Percentiles rank a stretch among this genome's conserved stretches.
These are phyloP conservation scores for Maudiozyma turicensis DNA, from an alignment of 805 yeast species.

Conservation along the genomic window DNA sequence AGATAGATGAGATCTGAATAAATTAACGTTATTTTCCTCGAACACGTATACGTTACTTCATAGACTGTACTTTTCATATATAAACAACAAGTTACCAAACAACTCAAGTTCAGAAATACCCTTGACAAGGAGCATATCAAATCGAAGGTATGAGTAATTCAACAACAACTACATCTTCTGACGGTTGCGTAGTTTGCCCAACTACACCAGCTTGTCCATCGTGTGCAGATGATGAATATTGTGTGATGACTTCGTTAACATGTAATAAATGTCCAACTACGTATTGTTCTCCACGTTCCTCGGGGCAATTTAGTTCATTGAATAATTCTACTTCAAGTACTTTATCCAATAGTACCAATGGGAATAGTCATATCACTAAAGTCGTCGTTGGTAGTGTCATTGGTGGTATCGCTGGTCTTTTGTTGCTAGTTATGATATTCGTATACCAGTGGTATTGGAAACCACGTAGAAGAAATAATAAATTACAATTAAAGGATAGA, in stretches of 20 bases:
- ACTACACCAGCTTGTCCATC: slow-evolving; percentile 40
- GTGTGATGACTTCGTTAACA: slow-evolving; percentile 46
- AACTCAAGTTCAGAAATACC: background rate
- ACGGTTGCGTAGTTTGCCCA: slow-evolving; percentile 36
- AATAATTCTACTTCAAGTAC: slow-evolving; percentile 10
- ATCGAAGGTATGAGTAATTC: slow-evolving; percentile 1
- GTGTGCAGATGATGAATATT: slow-evolving; percentile 44
- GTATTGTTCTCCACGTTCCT: slow-evolving; percentile 34
- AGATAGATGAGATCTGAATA: no score
- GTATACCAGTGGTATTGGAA: slow-evolving; percentile 37
- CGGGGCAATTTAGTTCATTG: slow-evolving; percentile 7
- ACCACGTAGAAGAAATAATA: slow-evolving; percentile 24
- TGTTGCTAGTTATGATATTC: slow-evolving; percentile 30
- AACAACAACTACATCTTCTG: slow-evolving; percentile 4
- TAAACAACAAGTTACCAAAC: background rate
- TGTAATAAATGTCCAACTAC: slow-evolving; percentile 49
- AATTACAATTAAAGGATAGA: slow-evolving; percentile 13
- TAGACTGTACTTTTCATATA: no score
- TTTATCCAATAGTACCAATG: slow-evolving; percentile 25
- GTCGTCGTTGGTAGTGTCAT: slow-evolving; percentile 68
- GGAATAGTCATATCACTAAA: slow-evolving; percentile 30
- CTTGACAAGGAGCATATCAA: background rate
- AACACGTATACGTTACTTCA: no score
- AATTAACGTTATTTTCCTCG: no score
- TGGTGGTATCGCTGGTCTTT: slow-evolving; percentile 45